These are phyloP conservation scores for Paradendryphiella salina DNA, from an alignment of 2,329 filamentous ascomycete genomes.

Conservation along the genomic window DNA sequence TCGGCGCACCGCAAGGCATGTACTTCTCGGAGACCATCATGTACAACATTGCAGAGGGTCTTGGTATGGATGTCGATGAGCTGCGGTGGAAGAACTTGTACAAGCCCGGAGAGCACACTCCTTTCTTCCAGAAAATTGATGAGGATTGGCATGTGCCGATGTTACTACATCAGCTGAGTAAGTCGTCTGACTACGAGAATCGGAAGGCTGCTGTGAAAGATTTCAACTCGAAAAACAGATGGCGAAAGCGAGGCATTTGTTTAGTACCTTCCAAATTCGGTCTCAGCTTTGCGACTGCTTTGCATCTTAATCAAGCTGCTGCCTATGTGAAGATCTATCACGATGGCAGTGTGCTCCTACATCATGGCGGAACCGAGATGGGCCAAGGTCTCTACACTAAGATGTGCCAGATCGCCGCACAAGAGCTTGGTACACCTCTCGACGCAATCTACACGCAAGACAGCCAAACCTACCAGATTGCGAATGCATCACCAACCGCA, in stretches of 20 bases:
- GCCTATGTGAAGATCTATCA: conserved; percentile 95
- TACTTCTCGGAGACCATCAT: conserved; percentile 89
- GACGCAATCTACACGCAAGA: conserved; percentile 85
- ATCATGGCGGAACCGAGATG: conserved; percentile 96
- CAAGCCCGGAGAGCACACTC: conserved; percentile 72
- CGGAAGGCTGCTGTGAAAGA: conserved; percentile 69
- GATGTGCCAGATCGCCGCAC: conserved; percentile 91
- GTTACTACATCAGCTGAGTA: conserved; percentile 82
- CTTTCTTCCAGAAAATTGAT: conserved; percentile 84
- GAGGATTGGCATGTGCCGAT: conserved; percentile 88
- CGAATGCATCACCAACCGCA: conserved; percentile 88
- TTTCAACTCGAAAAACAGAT: conserved; percentile 83
- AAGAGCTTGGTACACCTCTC: conserved; percentile 81
- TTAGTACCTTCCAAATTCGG: conserved; percentile 95
- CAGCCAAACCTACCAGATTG: conserved; percentile 82
- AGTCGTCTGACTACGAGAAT: conserved; percentile 71
- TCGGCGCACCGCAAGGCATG: conserved; percentile 92
- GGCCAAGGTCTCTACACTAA: conserved; percentile 95
- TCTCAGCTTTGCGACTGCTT: conserved; percentile 84
- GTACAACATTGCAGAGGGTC: conserved; percentile 81
- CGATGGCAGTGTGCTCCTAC: conserved; percentile 86
- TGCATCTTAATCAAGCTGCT: conserved; percentile 93
- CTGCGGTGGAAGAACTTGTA: conserved; percentile 87
- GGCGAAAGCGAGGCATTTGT: conserved; percentile 86
- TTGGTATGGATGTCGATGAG: conserved; percentile 80